Conservation (phyloP, 2,329 filamentous ascomycete species). For the Metarhizium album region DNA sequence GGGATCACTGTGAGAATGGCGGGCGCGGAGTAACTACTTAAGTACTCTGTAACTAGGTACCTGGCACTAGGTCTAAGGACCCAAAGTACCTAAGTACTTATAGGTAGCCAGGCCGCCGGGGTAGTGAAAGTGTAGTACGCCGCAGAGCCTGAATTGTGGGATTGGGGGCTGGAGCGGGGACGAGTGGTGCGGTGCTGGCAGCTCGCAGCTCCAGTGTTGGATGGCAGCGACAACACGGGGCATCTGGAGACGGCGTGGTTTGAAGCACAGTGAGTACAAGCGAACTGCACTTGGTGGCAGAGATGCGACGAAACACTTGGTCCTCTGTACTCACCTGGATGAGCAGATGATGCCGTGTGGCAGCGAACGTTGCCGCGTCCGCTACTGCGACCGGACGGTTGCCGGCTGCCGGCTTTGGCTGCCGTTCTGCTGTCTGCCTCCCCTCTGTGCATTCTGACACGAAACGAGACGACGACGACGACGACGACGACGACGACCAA, state of each 20-base stretch:
- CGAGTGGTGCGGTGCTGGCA: constrained; percentile 3
- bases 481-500: no score
- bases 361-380: background rate
- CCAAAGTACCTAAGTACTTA: no score
- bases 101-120: no score
- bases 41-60: constrained; percentile 9
- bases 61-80: no score
- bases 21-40: constrained; percentile 11
- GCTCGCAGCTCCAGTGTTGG: background rate
- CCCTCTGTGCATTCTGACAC: no score
- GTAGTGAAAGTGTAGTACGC: no score
- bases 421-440: no score
- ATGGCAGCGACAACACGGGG: background rate
- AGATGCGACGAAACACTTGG: background rate
- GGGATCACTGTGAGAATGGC: constrained; percentile 12
- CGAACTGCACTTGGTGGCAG: background rate
- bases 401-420: background rate
- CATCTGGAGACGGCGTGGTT: background rate
- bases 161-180: constrained; percentile 1
- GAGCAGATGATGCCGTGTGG: background rate
- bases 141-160: background rate
- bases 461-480: no score
- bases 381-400: background rate
- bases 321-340: background rate
- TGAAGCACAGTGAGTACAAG: background rate